Evolutionary conservation across 306 rosid genomes (phyloP).

Genomic region (barrel medic (Medicago truncatula)): MtrunA17r5.0-ANR NC_053048.1:38523001-38523500

Average conservation of each 20-base stretch:
- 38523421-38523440: not conserved
- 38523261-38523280: too few relatives aligned
- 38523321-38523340: too few relatives aligned
- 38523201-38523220: not conserved
- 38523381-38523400: too few relatives aligned
- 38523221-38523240: not conserved
- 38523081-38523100: not conserved
- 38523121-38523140: not conserved
- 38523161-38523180: constrained; percentile 20
- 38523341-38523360: too few relatives aligned
- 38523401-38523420: not conserved
- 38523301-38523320: too few relatives aligned
- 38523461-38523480: too few relatives aligned
- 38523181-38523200: constrained; percentile 19
- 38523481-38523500: too few relatives aligned
- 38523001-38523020: not conserved
- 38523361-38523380: too few relatives aligned
- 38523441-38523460: too few relatives aligned
- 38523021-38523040: not conserved
- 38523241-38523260: too few relatives aligned
- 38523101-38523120: not conserved
- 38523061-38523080: not conserved
- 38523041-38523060: constrained; percentile 39
- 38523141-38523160: not conserved
- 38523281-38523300: too few relatives aligned